These are phyloP conservation scores for Exophiala lecanii-corni DNA, from an alignment of 2,329 filamentous ascomycete species.

Conservation along the genomic window DNA sequence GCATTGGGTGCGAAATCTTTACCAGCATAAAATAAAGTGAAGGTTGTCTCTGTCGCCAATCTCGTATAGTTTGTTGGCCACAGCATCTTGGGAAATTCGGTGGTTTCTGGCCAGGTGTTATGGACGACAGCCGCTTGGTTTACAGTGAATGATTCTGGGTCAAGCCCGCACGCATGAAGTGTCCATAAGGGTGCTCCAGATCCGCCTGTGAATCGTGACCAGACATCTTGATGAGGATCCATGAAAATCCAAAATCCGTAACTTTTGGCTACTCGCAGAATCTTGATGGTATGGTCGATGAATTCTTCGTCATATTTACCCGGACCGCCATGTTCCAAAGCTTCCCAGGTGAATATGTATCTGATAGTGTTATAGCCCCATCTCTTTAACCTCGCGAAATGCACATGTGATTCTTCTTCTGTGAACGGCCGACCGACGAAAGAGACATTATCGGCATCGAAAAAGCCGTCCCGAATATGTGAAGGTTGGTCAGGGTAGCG, in stretches of 20 bases:
- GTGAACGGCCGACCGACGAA: constrained; percentile 85
- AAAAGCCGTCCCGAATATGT: constrained; percentile 73
- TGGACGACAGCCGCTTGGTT: constrained; percentile 93
- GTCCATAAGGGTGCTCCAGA: constrained; percentile 98
- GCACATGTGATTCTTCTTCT: constrained; percentile 73
- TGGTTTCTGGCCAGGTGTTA: constrained; percentile 82
- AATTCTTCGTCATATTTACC: constrained; percentile 91
- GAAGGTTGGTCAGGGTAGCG: constrained; percentile 76
- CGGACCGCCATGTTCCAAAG: constrained; percentile 88
- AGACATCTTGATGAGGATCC: constrained; percentile 99
- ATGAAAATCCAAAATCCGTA: constrained; percentile 97
- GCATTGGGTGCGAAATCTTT: constrained; percentile 92
- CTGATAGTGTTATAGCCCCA: constrained; percentile 96
- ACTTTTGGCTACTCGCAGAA: constrained; percentile 75
- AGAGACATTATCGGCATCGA: constrained; percentile 84
- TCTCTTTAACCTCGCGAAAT: constrained; percentile 79
- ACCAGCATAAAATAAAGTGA: constrained; percentile 90
- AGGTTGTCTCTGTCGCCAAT: constrained; percentile 81
- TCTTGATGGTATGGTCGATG: constrained; percentile 82
- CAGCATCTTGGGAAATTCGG: constrained; percentile 94
- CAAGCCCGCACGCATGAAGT: constrained; percentile 84
- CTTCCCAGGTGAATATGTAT: constrained; percentile 98
- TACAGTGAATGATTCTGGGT: constrained; percentile 75
- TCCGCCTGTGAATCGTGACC: constrained; percentile 90
- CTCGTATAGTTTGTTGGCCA: constrained; percentile 97